Evolutionary conservation across 164 flowering plant species (phyloP).

Genomic region (Vitis amurensis): DNA sequence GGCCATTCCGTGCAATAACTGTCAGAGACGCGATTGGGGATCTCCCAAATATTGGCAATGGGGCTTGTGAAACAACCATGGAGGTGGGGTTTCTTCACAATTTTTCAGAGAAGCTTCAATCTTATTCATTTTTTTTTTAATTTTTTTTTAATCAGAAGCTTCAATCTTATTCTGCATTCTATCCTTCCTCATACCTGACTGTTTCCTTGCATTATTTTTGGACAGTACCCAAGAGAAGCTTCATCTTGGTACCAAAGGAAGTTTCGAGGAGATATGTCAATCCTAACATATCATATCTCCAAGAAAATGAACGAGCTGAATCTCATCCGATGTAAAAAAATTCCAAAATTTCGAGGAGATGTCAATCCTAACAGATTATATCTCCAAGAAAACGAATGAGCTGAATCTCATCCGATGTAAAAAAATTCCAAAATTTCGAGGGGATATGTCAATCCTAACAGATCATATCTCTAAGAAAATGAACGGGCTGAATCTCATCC

Average conservation of each 20-base stretch:
- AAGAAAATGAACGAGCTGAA: conserved; percentile 94
- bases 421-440: conserved; percentile 46
- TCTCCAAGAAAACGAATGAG: too few relatives aligned
- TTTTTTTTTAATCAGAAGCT: too few relatives aligned
- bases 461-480: conserved; percentile 93
- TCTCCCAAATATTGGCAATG: conserved; percentile 82
- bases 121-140: too few relatives aligned
- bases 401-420: too few relatives aligned
- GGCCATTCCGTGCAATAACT: conserved; percentile 89
- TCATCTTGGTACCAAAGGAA: conserved; percentile 89
- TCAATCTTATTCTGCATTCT: too few relatives aligned
- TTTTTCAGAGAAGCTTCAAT: too few relatives aligned
- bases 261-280: conserved; percentile 54
- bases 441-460: conserved; percentile 37
- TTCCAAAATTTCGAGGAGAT: conserved; percentile 32
- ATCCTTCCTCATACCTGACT: neutral
- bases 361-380: too few relatives aligned
- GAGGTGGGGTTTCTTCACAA: conserved; percentile 29
- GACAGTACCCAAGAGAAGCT: conserved; percentile 72
- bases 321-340: conserved; percentile 68
- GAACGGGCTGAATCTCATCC: conserved; percentile 74
- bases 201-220: neutral
- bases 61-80: conserved; percentile 51
- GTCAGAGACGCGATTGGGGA: conserved; percentile 93
- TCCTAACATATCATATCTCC: conserved; percentile 74